Percentiles rank a stretch among this genome's conserved stretches.
Conservation (phyloP, 768 basidiomycete genomes). For the Russula ochroleuca region DNA sequence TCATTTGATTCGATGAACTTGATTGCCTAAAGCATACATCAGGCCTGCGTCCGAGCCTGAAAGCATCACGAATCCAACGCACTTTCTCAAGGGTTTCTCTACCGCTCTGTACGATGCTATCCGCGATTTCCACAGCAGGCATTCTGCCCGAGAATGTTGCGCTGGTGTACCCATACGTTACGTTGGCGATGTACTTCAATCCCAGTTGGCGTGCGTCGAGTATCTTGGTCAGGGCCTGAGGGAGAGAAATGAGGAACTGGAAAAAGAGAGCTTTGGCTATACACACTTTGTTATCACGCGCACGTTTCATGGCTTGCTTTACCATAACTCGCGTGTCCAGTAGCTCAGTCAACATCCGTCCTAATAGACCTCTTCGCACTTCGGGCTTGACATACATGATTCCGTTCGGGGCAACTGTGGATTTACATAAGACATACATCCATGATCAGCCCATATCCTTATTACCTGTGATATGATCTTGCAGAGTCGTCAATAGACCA, state of each 20-base stretch:
- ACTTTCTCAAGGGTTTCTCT: constrained; percentile 95
- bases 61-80: constrained; percentile 11
- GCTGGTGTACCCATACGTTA: constrained; percentile 94
- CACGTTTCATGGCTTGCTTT: constrained; percentile 90
- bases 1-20: constrained; percentile 64
- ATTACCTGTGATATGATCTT: constrained; percentile 75
- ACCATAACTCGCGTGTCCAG: constrained; percentile 97
- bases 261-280: constrained; percentile 4
- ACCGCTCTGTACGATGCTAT: constrained; percentile 95
- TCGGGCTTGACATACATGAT: constrained; percentile 87
- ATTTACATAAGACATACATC: background rate
- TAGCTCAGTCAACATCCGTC: constrained; percentile 88
- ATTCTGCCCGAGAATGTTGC: constrained; percentile 95
- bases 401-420: constrained; percentile 87
- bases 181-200: constrained; percentile 91
- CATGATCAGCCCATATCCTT: background rate
- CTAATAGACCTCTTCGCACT: constrained; percentile 79
- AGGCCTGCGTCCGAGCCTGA: background rate
- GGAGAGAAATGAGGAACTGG: background rate
- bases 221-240: constrained; percentile 65
- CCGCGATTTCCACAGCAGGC: constrained; percentile 98
- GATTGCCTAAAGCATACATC: constrained; percentile 58
- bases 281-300: constrained; percentile 66
- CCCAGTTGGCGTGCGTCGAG: constrained; percentile 90
- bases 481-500: constrained; percentile 62